phyloP scores from a whole-genome alignment of 2,329 filamentous ascomycete species.

The Aciculosporium take region DNA sequence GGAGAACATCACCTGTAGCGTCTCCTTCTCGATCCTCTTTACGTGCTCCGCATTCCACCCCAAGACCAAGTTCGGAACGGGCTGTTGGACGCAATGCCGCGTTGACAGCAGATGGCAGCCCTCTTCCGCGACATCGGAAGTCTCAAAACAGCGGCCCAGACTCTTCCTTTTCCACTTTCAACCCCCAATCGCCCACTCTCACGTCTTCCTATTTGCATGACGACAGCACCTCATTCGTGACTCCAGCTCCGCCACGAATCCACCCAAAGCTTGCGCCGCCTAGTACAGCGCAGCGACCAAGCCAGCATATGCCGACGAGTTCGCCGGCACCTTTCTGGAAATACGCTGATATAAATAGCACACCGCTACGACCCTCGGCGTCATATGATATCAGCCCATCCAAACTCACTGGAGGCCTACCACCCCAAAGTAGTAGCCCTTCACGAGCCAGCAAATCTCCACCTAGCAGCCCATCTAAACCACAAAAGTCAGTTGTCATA shows the following conservation, averaged over 20 bases:
- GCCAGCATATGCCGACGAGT: constrained; percentile 73
- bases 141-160: constrained; percentile 17
- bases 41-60: constrained; percentile 40
- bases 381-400: constrained; percentile 46
- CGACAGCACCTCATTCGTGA: constrained; percentile 48
- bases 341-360: constrained; percentile 63
- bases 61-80: constrained; percentile 36
- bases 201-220: constrained; percentile 50
- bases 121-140: constrained; percentile 43
- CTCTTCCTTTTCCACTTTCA: constrained; percentile 33
- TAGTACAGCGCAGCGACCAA: constrained; percentile 66
- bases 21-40: constrained; percentile 42
- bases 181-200: constrained; percentile 44
- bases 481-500: constrained; percentile 18
- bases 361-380: constrained; percentile 41
- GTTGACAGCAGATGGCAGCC: constrained; percentile 43
- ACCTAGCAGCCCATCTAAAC: constrained; percentile 35
- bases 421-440: constrained; percentile 45
- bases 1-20: constrained; percentile 37
- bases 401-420: constrained; percentile 28
- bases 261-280: constrained; percentile 65
- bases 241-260: constrained; percentile 58
- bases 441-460: constrained; percentile 36
- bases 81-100: constrained; percentile 20
- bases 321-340: constrained; percentile 84